phyloP scores from a whole-genome alignment of 306 rosid species.

The Malus sylvestris region DNA sequence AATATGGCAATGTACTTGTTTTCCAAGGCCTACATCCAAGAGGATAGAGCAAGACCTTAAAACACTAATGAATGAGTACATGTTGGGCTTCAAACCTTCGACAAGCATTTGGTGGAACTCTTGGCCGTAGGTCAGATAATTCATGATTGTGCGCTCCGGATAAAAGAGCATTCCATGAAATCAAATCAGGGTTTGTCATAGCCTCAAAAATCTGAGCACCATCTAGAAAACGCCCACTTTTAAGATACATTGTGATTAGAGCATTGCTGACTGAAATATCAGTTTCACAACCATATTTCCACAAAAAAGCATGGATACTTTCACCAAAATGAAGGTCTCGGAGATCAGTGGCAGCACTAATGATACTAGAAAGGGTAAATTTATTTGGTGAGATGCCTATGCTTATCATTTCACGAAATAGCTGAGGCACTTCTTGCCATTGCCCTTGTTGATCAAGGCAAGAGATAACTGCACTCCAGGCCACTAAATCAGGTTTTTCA shows the following conservation, averaged over 20 bases:
- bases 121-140: conserved; percentile 7
- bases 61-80: conserved; percentile 25
- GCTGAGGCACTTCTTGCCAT: conserved; percentile 17
- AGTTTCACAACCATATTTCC: conserved; percentile 26
- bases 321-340: conserved; percentile 18
- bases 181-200: conserved; percentile 27
- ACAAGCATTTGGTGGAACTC: conserved; percentile 11
- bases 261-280: conserved; percentile 21
- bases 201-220: conserved; percentile 20
- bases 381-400: conserved; percentile 19
- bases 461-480: conserved; percentile 34
- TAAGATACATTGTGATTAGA: conserved; percentile 28
- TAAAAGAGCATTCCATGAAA: conserved; percentile 32
- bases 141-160: conserved; percentile 12
- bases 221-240: conserved; percentile 12
- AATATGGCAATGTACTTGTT: conserved; percentile 28
- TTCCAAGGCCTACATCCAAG: conserved; percentile 20
- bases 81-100: conserved; percentile 21
- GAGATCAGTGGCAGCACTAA: conserved; percentile 24
- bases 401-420: conserved; percentile 23
- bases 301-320: conserved; percentile 24
- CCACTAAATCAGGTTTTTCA: conserved; percentile 31
- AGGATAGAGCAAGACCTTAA: conserved; percentile 29
- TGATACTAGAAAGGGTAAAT: conserved; percentile 16
- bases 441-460: conserved; percentile 37